A percentile compares a stretch with the other conserved stretches of the same genome.
These are phyloP conservation scores for Ophiocordyceps australis DNA, from an alignment of 2,329 filamentous ascomycete genomes.

Conservation along the genomic window DNA sequence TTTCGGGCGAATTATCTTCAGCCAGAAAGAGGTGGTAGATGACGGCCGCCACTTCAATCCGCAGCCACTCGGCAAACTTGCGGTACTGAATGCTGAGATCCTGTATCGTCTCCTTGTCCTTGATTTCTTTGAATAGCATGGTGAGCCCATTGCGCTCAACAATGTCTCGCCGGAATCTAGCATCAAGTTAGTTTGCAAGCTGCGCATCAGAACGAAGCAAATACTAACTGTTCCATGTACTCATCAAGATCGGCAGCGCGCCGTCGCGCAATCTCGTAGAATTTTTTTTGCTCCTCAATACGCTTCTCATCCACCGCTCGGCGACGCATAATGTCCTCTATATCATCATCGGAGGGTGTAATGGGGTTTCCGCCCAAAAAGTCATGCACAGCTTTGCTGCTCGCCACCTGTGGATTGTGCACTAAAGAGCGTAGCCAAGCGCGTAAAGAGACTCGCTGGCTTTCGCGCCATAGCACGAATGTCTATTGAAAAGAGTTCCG, in stretches of 20 bases:
- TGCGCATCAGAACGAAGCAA: not conserved
- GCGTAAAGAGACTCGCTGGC: constrained; percentile 76
- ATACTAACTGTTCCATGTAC: constrained; percentile 79
- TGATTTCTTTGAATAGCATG: constrained; percentile 83
- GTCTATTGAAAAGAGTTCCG: constrained; percentile 15
- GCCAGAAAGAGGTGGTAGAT: constrained; percentile 95
- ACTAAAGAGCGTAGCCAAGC: constrained; percentile 80
- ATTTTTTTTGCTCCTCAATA: constrained; percentile 79
- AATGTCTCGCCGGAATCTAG: constrained; percentile 45
- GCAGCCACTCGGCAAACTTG: constrained; percentile 95
- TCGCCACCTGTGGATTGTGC: constrained; percentile 67
- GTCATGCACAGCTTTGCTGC: constrained; percentile 66
- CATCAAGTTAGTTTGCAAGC: constrained; percentile 4
- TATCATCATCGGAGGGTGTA: constrained; percentile 62
- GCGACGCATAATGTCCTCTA: constrained; percentile 60
- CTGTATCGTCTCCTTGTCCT: constrained; percentile 69
- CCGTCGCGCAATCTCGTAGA: constrained; percentile 87
- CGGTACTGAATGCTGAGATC: constrained; percentile 90
- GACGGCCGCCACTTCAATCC: constrained; percentile 91
- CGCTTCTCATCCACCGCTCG: constrained; percentile 75
- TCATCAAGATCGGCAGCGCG: constrained; percentile 86
- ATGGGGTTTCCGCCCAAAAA: constrained; percentile 65
- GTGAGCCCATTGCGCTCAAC: constrained; percentile 69
- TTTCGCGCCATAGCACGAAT: constrained; percentile 62
- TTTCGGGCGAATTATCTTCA: constrained; percentile 91